Base-by-base conservation (phyloP, 306 rosid genomes). In the Prunus padus region DNA sequence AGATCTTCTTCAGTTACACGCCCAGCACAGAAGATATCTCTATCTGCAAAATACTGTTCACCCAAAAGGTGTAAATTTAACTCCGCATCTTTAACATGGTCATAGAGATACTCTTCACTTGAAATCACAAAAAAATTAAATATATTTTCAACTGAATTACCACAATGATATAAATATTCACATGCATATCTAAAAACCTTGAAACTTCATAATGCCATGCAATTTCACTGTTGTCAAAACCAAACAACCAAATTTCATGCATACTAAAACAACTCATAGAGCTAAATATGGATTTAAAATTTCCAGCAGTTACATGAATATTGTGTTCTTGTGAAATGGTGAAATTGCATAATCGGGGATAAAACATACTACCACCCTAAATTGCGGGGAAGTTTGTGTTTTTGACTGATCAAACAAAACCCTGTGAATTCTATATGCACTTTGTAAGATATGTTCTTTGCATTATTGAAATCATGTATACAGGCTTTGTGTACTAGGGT, bases 11-110 rank as follows among this genome's bases (percentile, higher is more conserved):
- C 99, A 46, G 98, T 71, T 64, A 96, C 99, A 75, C 99, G 98
- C 56, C 99, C 99, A 63, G 99, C 99, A 84, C 99, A 96, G 78
- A 96, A 96, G 72, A 96, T 90, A 82, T 96, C 98, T 69, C 99
- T 85, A 82, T 96, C 99, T 66, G 99, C 99, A 87, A 96, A 96
- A 81, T 92, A 96, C 99, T 96, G 99, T 82, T 76, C 56, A 79
- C 45, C 42, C 65, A 74, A 56, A 73, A 11, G 45, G 45, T 40
- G 3, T 37, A 2, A 66, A 64, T 33, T 44, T 31, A 61, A 57
- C 26, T 14, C n/a, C 11, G 2, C 65, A 4, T 13, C 14, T 15
- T 31, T 8, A 55, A 33, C 42, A 25, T 4, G 33, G 11, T 49
- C 40, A 22, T 14, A 19, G 67, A 33, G 20, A 12, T 16, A 56